Evolutionary conservation across 148 eudicot genomes (phyloP).

Genomic region (Rheum nobile): DNA sequence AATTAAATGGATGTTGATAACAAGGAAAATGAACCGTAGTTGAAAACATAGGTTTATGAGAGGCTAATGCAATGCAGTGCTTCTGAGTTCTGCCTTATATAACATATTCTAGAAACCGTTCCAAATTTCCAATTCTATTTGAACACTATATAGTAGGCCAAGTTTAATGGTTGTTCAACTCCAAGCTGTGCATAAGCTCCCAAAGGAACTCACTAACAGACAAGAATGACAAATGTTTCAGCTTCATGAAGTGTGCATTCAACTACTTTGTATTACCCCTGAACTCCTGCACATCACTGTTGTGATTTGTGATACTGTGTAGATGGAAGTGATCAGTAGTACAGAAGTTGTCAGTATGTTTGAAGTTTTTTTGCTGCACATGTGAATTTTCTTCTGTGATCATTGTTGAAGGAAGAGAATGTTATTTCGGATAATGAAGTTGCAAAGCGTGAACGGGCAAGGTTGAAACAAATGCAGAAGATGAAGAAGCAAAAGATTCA

Average conservation of each 20-base stretch:
- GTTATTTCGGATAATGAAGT: conserved; percentile 32
- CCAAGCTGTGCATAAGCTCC: background rate
- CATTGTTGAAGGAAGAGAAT: conserved; percentile 35
- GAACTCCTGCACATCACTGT: background rate
- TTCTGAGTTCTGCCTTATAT: no score
- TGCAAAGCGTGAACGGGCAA: conserved; percentile 62
- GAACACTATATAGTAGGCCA: background rate
- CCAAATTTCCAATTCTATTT: background rate
- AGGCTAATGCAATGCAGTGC: no score
- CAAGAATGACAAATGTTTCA: background rate
- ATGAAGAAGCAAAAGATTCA: conserved; percentile 81
- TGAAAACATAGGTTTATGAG: no score
- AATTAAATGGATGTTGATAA: background rate
- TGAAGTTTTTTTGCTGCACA: background rate
- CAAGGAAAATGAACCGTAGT: no score
- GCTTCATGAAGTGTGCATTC: background rate
- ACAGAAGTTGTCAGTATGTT: background rate
- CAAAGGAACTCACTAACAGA: background rate
- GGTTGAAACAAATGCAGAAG: conserved; percentile 79
- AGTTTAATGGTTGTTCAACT: background rate
- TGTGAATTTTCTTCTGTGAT: background rate
- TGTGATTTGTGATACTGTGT: background rate
- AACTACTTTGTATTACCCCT: background rate
- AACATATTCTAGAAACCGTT: background rate
- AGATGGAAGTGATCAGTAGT: background rate